Conservation (phyloP, 768 basidiomycete genomes). For the Tulasnella sp. region DNA sequence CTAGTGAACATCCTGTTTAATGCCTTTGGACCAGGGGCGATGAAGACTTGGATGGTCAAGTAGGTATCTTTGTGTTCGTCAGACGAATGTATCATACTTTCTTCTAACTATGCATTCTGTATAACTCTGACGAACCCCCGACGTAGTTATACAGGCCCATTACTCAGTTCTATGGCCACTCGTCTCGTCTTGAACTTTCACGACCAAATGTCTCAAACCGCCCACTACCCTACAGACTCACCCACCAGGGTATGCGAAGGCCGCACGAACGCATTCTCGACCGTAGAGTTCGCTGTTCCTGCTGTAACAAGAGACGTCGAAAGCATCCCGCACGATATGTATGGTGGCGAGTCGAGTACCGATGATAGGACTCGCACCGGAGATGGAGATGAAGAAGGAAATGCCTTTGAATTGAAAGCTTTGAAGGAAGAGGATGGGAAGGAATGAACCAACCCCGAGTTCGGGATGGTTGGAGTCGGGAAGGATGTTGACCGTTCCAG, state of each 20-base stretch:
- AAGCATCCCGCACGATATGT: neutral
- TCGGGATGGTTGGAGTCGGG: neutral
- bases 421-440: neutral
- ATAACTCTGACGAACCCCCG: too few species aligned
- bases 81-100: neutral
- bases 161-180: too few species aligned
- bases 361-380: neutral
- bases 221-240: neutral
- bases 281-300: neutral
- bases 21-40: neutral
- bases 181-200: too few species aligned
- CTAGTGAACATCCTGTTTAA: neutral
- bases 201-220: neutral
- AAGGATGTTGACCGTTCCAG: neutral
- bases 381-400: neutral
- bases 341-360: neutral
- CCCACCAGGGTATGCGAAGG: neutral
- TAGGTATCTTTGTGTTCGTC: neutral
- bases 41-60: neutral
- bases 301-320: neutral
- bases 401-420: neutral
- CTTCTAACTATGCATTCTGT: too few species aligned
- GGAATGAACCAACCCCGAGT: neutral
- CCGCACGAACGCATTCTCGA: neutral
- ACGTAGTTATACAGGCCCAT: too few species aligned